Conservation (phyloP, 345 rosid genomes). For the Camelina neglecta region DNA sequence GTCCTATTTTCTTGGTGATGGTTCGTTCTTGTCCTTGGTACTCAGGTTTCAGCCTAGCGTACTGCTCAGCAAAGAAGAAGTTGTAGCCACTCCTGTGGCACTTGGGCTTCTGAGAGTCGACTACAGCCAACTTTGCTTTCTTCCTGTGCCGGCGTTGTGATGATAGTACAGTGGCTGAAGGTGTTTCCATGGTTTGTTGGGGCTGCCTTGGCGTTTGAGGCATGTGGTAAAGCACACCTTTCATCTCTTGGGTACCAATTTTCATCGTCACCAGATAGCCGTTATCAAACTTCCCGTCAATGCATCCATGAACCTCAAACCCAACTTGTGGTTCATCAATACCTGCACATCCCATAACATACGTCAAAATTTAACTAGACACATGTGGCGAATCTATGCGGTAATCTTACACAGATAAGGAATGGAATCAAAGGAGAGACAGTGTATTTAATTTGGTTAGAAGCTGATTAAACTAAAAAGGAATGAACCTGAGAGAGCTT, state of each 20-base stretch:
- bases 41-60: conserved; percentile 64
- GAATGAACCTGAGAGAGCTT: conserved; percentile 13
- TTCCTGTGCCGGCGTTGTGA: conserved; percentile 55
- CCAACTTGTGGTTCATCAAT: conserved; percentile 46
- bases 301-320: conserved; percentile 59
- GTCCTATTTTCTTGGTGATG: conserved; percentile 71
- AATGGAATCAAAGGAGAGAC: conserved; percentile 12
- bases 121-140: conserved; percentile 53
- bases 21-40: conserved; percentile 61
- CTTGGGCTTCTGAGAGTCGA: conserved; percentile 68
- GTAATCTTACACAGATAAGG: not conserved
- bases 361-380: not conserved
- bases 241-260: conserved; percentile 61
- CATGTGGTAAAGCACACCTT: conserved; percentile 83
- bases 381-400: not conserved
- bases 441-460: conserved; percentile 8
- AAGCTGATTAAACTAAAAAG: conserved; percentile 12
- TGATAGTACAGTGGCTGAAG: conserved; percentile 30
- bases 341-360: conserved; percentile 31
- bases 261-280: conserved; percentile 82
- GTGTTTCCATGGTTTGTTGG: conserved; percentile 34
- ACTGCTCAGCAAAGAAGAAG: conserved; percentile 72
- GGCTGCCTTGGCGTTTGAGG: conserved; percentile 43
- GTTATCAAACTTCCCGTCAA: conserved; percentile 84
- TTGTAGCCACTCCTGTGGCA: conserved; percentile 81